Evolutionary conservation across 768 basidiomycete species (phyloP).

Genomic region (Boletus subcaerulescens): DNA sequence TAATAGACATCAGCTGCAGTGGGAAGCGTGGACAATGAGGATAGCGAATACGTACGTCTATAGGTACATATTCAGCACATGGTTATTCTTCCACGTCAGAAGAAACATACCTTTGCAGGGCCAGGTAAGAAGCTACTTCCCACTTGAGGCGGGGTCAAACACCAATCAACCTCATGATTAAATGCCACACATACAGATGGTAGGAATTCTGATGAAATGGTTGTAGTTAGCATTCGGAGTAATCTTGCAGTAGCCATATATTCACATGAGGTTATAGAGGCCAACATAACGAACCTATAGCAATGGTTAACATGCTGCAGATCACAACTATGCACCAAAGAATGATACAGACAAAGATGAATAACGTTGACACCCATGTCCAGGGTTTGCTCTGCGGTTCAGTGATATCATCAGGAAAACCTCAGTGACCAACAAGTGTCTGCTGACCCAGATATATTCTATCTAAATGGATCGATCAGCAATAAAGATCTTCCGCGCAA

Average conservation of each 20-base stretch:
- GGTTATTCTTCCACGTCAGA: too few relatives aligned
- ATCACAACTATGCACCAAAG: not conserved
- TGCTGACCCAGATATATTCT: slow-evolving; percentile 13
- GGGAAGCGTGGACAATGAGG: not conserved
- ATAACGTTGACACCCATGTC: slow-evolving; percentile 9
- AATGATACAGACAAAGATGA: slow-evolving; percentile 1
- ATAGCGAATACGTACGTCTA: slow-evolving; percentile 1
- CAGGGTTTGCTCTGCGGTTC: slow-evolving; percentile 4
- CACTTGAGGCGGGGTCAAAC: not conserved
- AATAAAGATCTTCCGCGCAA: not conserved
- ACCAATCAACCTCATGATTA: not conserved
- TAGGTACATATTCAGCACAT: not conserved
- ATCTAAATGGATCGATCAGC: not conserved
- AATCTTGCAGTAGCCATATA: not conserved
- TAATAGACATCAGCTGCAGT: not conserved
- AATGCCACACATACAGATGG: not conserved
- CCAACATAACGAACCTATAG: slow-evolving; percentile 12
- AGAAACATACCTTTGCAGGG: slow-evolving; percentile 1
- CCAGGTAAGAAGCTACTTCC: slow-evolving; percentile 1
- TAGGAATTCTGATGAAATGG: not conserved
- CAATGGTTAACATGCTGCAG: not conserved
- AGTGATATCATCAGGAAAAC: not conserved
- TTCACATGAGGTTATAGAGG: not conserved
- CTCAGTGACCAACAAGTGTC: not conserved
- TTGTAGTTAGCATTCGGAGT: not conserved